These are phyloP conservation scores for Stephania cephalantha DNA, from an alignment of 164 flowering plant species.

Conservation along the genomic window DNA sequence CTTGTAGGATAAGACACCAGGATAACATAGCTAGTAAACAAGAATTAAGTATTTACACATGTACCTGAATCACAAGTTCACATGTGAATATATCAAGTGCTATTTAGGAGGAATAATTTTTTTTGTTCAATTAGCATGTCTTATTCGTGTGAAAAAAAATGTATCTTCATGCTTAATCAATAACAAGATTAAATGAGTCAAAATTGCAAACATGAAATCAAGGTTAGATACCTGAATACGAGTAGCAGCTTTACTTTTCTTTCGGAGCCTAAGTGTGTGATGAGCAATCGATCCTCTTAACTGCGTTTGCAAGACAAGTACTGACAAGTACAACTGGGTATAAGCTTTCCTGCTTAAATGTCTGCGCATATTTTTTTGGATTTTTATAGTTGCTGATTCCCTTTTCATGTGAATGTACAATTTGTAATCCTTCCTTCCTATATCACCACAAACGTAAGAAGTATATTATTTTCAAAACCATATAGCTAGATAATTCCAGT, in stretches of 20 bases:
- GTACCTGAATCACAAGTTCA: background rate
- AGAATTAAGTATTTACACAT: background rate
- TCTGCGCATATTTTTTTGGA: conserved; percentile 61
- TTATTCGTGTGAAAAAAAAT: too few relatives aligned
- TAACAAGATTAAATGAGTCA: background rate
- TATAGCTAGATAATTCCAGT: background rate
- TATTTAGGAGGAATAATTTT: too few relatives aligned
- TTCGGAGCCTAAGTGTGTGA: conserved; percentile 40
- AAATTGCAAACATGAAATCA: background rate
- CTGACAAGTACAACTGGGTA: conserved; percentile 29
- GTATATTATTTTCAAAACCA: background rate
- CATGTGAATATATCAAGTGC: background rate
- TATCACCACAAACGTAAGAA: conserved; percentile 2
- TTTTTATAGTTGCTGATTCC: conserved; percentile 61
- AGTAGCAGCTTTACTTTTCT: conserved; percentile 43
- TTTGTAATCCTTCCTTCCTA: conserved; percentile 57
- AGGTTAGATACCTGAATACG: conserved; percentile 52
- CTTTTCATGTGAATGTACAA: conserved; percentile 34
- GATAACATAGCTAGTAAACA: background rate
- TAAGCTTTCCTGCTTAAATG: conserved; percentile 39
- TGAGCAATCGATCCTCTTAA: conserved; percentile 59
- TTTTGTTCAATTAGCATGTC: too few relatives aligned
- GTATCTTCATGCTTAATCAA: too few relatives aligned
- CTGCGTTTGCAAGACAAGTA: conserved; percentile 56
- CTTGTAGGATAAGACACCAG: background rate